These are phyloP conservation scores for Discostella pseudostelligera DNA, from an alignment of 108 stramenopile genomes.

Conservation along the genomic window DNA sequence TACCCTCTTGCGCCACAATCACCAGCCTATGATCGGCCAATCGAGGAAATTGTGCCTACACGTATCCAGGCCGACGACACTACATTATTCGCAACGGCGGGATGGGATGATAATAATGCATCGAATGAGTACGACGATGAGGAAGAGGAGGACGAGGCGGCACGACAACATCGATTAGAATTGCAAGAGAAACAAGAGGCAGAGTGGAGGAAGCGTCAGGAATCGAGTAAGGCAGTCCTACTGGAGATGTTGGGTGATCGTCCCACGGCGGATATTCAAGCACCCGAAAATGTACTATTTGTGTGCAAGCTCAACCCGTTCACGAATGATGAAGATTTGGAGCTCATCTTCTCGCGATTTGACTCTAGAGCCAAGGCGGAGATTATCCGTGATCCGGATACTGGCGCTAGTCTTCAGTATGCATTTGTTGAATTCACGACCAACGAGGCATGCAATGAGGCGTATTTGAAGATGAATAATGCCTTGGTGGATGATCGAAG, in stretches of 20 bases:
- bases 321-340: slow-evolving; percentile 96
- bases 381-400: slow-evolving; percentile 94
- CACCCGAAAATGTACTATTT: slow-evolving; percentile 98
- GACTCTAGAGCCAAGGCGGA: slow-evolving; percentile 85
- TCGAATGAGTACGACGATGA: slow-evolving; percentile 33
- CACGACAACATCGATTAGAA: slow-evolving; percentile 30
- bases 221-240: slow-evolving; percentile 85
- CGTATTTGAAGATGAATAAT: slow-evolving; percentile 99
- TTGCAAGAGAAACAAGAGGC: slow-evolving; percentile 69
- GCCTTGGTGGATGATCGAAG: slow-evolving; percentile 97
- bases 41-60: slow-evolving; percentile 73
- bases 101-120: slow-evolving; percentile 50
- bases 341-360: slow-evolving; percentile 95
- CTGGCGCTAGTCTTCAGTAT: slow-evolving; percentile 94
- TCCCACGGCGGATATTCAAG: slow-evolving; percentile 78
- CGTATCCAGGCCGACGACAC: slow-evolving; percentile 70
- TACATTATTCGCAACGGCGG: slow-evolving; percentile 42
- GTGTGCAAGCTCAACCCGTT: slow-evolving; percentile 98
- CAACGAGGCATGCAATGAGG: slow-evolving; percentile 87
- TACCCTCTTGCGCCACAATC: slow-evolving; percentile 52
- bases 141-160: slow-evolving; percentile 45
- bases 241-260: slow-evolving; percentile 97
- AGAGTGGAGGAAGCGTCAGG: slow-evolving; percentile 47
- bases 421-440: slow-evolving; percentile 96
- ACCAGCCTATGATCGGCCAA: slow-evolving; percentile 72